Percentiles rank a stretch among this genome's conserved stretches.
Evolutionary conservation across 768 basidiomycete species (phyloP).

Genomic region (Leccinum boreale): DNA sequence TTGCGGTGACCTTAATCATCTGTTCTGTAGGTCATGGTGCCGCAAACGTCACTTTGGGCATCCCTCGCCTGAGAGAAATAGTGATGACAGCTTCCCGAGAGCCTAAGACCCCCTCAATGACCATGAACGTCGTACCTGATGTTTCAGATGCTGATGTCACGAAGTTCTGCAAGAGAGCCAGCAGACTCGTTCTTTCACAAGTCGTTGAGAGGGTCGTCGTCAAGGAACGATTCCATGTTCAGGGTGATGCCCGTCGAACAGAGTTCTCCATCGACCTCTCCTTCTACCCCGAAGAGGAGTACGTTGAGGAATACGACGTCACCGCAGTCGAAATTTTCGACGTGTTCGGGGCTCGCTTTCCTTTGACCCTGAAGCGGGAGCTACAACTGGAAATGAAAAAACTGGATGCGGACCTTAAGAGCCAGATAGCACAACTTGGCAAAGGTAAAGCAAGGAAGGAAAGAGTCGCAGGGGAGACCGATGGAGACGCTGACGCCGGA

Average conservation of each 20-base stretch:
- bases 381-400: conserved; percentile 84
- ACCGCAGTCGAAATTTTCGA: conserved; percentile 67
- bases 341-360: conserved; percentile 72
- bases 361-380: conserved; percentile 78
- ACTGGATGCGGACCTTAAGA: conserved; percentile 73
- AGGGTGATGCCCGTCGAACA: conserved; percentile 68
- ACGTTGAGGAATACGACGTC: conserved; percentile 77
- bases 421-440: conserved; percentile 78
- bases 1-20: conserved; percentile 1
- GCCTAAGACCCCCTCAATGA: conserved; percentile 98
- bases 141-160: conserved; percentile 55
- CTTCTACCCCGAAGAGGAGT: conserved; percentile 87
- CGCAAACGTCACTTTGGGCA: conserved; percentile 98
- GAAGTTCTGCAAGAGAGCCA: conserved; percentile 85
- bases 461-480: conserved; percentile 41
- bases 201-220: conserved; percentile 81
- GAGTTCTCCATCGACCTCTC: conserved; percentile 76
- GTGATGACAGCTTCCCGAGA: conserved; percentile 97
- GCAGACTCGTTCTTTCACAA: conserved; percentile 82
- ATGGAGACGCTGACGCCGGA: conserved; percentile 53
- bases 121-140: conserved; percentile 62
- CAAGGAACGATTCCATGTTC: conserved; percentile 67
- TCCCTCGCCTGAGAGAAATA: conserved; percentile 96
- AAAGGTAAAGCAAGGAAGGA: conserved; percentile 60
- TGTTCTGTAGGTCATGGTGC: conserved; percentile 84